Percentiles rank a stretch among this genome's conserved stretches.
These are phyloP conservation scores for Henningerozyma blattae DNA, from an alignment of 805 yeast genomes.

Conservation along the genomic window DNA sequence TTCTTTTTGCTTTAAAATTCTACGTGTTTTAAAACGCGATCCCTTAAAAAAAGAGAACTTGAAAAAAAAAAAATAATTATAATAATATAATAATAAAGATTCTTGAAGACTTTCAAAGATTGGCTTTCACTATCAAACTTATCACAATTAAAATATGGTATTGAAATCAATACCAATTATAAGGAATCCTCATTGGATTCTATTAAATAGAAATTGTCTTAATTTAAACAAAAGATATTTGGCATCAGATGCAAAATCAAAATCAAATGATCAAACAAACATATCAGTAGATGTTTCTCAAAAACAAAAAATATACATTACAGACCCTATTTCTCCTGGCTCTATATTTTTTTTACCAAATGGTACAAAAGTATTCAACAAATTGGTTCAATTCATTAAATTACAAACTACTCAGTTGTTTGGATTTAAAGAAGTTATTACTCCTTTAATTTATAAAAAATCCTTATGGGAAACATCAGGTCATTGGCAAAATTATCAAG, in stretches of 20 bases:
- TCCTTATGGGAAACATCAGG: slow-evolving; percentile 85
- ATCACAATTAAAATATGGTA: too few species aligned
- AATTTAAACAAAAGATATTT: too few species aligned
- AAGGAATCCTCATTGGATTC: too few species aligned
- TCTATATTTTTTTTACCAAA: slow-evolving; percentile 86
- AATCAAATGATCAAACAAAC: neutral
- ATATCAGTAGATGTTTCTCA: slow-evolving; percentile 26
- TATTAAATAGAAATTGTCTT: too few species aligned
- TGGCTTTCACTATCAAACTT: too few species aligned
- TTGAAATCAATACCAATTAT: too few species aligned
- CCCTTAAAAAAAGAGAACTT: too few species aligned
- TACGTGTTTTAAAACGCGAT: too few species aligned
- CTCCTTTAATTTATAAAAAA: slow-evolving; percentile 79
- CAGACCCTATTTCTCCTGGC: slow-evolving; percentile 80
- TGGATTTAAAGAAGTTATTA: slow-evolving; percentile 85
- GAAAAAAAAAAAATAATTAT: too few species aligned
- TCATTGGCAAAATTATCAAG: slow-evolving; percentile 90
- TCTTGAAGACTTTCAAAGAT: too few species aligned
- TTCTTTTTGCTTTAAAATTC: too few species aligned
- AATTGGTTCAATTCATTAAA: slow-evolving; percentile 71
- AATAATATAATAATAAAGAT: too few species aligned
- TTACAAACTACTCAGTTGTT: slow-evolving; percentile 55
- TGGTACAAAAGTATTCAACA: slow-evolving; percentile 80
- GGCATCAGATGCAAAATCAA: neutral
- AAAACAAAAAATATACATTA: slow-evolving; percentile 64